Base-by-base conservation (phyloP, 192 early-diverging fungal species). In the Podila clonocystis region DNA sequence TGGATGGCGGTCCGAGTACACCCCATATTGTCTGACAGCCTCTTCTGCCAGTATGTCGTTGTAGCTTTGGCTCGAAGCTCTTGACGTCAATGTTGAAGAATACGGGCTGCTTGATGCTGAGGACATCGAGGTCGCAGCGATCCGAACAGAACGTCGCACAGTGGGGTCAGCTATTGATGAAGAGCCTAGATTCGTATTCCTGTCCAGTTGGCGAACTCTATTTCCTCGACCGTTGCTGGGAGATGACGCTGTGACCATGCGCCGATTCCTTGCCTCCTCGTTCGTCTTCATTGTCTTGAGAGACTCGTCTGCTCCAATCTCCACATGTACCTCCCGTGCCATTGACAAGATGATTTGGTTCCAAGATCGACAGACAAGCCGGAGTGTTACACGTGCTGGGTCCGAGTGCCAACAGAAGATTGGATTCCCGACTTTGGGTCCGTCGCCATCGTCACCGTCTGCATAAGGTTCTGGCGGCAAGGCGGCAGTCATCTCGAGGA, bases 311-410 rank as follows among this genome's bases (percentile, higher is more conserved):
- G 59, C n/a, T 9, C 62, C 52, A 11, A 74, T 58, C 15, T 67
- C 45, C 20, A 74, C 49, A 67, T 67, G 28, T 8, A 74, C 30
- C 24, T 74, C 72, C 34, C 65, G 30, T n/a, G 72, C 72, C 72
- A 74, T 74, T 1, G 59, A 58, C 17, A 74, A 59, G 19, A 74
- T 67, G 2, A 65, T 62, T 15, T 67, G 52, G 33, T 74, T 74
- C 72, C 72, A 74, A 22, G 64, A 29, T 7, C 65, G 72, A 30
- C 72, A 74, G 3, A 74, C 72, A 11, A 67, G 60, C 29, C 72
- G 65, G 9, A 74, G 59, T 19, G 55, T 24, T 4, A 58, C 34
- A 7, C 72, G 58, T 12, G 50, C 52, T 9, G 30, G 72, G 36
- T 74, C 65, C 59, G 38, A 55, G 19, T 74, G 41, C 72, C 72